Evolutionary conservation across 176 grass and related monocot species (phyloP), one percentile per base, ranked within the genome.

Genomic region (Pontederia crassipes): DNA sequence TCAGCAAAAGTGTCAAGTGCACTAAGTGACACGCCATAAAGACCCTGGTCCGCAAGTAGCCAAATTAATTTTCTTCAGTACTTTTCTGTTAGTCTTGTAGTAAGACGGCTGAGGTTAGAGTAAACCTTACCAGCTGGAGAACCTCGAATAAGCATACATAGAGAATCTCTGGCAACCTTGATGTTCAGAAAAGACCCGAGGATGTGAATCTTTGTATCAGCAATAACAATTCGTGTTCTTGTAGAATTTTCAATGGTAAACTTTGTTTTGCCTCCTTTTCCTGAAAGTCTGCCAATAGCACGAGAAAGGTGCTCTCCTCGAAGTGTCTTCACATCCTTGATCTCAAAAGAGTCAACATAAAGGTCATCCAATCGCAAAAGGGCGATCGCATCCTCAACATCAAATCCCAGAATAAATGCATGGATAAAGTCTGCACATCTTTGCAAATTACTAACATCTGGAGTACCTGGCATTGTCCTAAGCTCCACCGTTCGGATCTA

Each of bases 361-460:
- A 95, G 64, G 61, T 95, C 90, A 49, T 95, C 90, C 2, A 89
- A 74, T 47, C 86, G 90, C 16, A 89, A 65, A 60, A 89, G 74
- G 11, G 90, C 86, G 52, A 95, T 45, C 0, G 80, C 79, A 60
- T 95, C 90, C 0, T 64, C 69, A 47, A 89, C 77, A 49, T 95
- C 90, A 54, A 95, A 95, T 45, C 90, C 90, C 64, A 95, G 90
- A 79, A 95, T 95, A 68, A 95, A 95, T 28, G 85, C 90, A 74
- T 95, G 80, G 20, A 86, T 79, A 61, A 95, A 89, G 63, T 95
- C 90, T 0, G 90, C 86, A 7, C 90, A 86, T 59, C 89, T 95
- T 28, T 89, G 90, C 45, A 95, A 79, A 55, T 95, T 88, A 64
- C 82, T 89, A n/a, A 89, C 77, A 67, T 95, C 86, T 64, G 86